Evolutionary conservation across 202 grass and related monocot genomes (phyloP).

Genomic region (Sporobolus alterniflorus): DNA sequence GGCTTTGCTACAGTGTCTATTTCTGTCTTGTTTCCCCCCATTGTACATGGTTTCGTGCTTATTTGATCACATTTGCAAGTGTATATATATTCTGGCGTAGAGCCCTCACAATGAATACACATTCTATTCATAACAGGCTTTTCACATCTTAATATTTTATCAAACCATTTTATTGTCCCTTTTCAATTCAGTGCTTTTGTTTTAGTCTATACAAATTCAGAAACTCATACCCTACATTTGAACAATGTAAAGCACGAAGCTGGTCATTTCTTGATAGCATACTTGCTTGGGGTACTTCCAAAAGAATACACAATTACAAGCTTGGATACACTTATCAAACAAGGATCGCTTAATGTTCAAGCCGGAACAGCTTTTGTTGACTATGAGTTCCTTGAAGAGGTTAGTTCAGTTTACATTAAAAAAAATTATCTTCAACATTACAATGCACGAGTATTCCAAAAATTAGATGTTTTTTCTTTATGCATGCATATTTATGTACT

Average conservation of each 20-base stretch:
- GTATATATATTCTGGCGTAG: no score
- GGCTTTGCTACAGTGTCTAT: no score
- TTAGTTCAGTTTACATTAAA: constrained; percentile 41
- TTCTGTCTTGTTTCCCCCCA: no score
- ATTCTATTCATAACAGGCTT: background rate
- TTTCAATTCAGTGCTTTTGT: background rate
- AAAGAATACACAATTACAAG: constrained; percentile 85
- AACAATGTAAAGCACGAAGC: constrained; percentile 82
- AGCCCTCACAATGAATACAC: no score
- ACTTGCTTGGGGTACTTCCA: constrained; percentile 87
- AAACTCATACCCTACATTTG: constrained; percentile 21
- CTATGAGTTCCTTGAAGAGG: constrained; percentile 84
- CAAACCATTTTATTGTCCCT: background rate
- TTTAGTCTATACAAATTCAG: background rate
- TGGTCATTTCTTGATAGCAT: constrained; percentile 92
- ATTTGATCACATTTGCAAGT: no score
- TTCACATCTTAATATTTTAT: background rate
- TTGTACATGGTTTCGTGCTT: no score
- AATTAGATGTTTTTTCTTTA: no score
- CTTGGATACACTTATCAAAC: constrained; percentile 67
- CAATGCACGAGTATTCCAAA: no score
- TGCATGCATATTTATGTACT: no score
- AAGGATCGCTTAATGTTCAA: constrained; percentile 85
- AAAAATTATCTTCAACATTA: no score
- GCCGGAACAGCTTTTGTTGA: constrained; percentile 95